phyloP scores from a whole-genome alignment of 371 early-diverging fungal genomes.

The Actinomortierella ambigua region DNA sequence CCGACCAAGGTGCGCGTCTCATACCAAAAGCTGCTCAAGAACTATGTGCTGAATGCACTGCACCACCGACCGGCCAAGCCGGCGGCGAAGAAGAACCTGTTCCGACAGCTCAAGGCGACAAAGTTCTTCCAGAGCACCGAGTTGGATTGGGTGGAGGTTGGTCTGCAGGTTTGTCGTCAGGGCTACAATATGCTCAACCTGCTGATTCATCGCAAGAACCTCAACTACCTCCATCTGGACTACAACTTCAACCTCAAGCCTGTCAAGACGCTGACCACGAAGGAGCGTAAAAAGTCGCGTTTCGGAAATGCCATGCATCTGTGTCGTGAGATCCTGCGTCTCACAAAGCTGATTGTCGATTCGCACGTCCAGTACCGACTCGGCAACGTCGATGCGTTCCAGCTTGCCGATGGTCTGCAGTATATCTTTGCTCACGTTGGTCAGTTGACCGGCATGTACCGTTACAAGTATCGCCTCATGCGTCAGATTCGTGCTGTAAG shows the following conservation, averaged over 20 bases:
- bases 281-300: slow-evolving; percentile 99
- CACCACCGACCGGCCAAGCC: slow-evolving; percentile 89
- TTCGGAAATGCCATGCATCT: slow-evolving; percentile 98
- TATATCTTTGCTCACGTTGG: slow-evolving; percentile 99
- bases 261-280: slow-evolving; percentile 98
- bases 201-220: slow-evolving; percentile 95
- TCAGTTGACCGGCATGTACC: slow-evolving; percentile 99
- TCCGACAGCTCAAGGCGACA: slow-evolving; percentile 93
- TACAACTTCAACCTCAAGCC: slow-evolving; percentile 99
- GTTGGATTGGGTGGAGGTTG: slow-evolving; percentile 99
- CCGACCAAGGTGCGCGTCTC: slow-evolving; percentile 98
- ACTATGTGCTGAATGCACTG: slow-evolving; percentile 88
- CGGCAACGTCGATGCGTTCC: slow-evolving; percentile 96
- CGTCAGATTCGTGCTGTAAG: slow-evolving; percentile 92
- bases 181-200: slow-evolving; percentile 99
- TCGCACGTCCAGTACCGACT: slow-evolving; percentile 97
- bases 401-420: slow-evolving; percentile 97
- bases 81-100: slow-evolving; percentile 90
- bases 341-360: slow-evolving; percentile 98
- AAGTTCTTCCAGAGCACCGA: slow-evolving; percentile 99
- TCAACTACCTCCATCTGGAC: slow-evolving; percentile 97
- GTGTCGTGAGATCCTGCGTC: slow-evolving; percentile 94
- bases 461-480: slow-evolving; percentile 99
- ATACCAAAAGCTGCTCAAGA: slow-evolving; percentile 93
- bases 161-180: slow-evolving; percentile 97